These are phyloP conservation scores for Trichosporon sp. DNA, from an alignment of 1,284 basidiomycete species.

Conservation along the genomic window DNA sequence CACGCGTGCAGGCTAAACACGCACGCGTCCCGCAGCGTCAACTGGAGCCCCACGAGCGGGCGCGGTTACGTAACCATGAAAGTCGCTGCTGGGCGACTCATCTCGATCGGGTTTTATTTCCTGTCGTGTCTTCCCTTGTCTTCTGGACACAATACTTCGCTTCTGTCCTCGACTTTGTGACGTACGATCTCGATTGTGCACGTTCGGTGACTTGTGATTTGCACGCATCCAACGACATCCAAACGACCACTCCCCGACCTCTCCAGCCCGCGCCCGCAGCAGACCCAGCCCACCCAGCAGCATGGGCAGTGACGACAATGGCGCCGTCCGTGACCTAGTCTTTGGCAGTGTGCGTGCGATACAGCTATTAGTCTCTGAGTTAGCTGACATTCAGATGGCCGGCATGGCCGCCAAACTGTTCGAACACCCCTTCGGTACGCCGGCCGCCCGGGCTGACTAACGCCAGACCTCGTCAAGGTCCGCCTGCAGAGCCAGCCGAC, in stretches of 20 bases:
- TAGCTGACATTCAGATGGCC: conserved; percentile 54
- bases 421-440: conserved; percentile 68
- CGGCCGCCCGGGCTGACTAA: background rate
- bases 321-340: conserved; percentile 50
- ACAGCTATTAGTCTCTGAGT: background rate
- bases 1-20: background rate
- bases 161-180: background rate
- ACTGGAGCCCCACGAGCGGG: background rate
- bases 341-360: conserved; percentile 51
- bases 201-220: background rate
- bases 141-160: background rate
- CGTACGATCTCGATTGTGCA: background rate
- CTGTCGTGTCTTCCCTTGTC: background rate
- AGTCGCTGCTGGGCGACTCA: background rate
- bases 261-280: background rate
- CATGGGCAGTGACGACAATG: conserved; percentile 6
- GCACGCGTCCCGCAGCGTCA: background rate
- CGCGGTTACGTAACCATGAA: background rate
- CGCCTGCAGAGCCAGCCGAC: conserved; percentile 77
- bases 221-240: background rate
- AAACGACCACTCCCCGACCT: background rate
- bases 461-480: conserved; percentile 56
- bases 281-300: background rate
- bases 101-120: background rate
- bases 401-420: conserved; percentile 79